phyloP scores from a whole-genome alignment of 1,284 basidiomycete species.

The Cutaneotrichosporon cavernicola region DNA sequence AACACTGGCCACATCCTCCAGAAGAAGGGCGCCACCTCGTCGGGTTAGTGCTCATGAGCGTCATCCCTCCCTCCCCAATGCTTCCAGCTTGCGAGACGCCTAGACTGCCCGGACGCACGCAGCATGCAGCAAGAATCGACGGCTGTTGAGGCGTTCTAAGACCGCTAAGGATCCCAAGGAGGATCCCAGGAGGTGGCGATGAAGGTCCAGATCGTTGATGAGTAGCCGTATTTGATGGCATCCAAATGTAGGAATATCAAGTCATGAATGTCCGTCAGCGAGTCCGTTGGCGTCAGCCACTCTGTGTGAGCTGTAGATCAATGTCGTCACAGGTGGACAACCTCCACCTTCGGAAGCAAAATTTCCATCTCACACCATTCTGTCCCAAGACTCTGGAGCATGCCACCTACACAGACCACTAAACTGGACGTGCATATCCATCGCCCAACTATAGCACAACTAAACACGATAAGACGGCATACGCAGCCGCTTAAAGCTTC shows the following conservation, averaged over 20 bases:
- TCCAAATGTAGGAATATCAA: no score
- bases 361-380: no score
- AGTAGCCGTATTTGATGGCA: no score
- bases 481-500: conserved; percentile 32
- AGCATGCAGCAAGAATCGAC: no score
- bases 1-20: no score
- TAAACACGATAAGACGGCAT: background rate
- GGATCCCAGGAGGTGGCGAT: conserved; percentile 25
- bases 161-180: conserved; percentile 25
- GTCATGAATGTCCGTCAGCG: no score
- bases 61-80: no score
- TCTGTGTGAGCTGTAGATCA: background rate
- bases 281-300: no score
- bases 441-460: conserved; percentile 10
- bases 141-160: conserved; percentile 71
- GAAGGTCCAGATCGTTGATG: conserved; percentile 34
- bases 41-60: no score
- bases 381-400: background rate
- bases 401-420: background rate
- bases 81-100: no score
- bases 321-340: background rate
- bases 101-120: no score
- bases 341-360: background rate
- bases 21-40: no score
- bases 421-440: conserved; percentile 6